phyloP scores from a whole-genome alignment of 2,329 filamentous ascomycete species.

The Paracoccidioides lutzii region DNA sequence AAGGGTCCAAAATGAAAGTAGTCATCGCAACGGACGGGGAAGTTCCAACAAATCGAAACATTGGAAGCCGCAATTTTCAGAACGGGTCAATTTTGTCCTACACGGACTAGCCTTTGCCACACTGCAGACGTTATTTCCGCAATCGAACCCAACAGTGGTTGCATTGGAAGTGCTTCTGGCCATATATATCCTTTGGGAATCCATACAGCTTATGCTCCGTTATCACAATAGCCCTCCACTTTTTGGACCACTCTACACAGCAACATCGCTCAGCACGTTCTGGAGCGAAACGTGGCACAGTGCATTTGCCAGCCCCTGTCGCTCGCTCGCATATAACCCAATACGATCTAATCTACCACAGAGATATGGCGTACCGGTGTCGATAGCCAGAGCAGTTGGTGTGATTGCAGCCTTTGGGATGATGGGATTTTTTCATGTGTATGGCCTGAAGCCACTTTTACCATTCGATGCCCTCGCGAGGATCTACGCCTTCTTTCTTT shows the following conservation, averaged over 20 bases:
- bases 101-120: slow-evolving; percentile 22
- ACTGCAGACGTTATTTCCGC: slow-evolving; percentile 25
- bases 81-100: slow-evolving; percentile 23
- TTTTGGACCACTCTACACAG: slow-evolving; percentile 29
- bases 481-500: slow-evolving; percentile 28
- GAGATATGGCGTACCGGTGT: slow-evolving; percentile 19
- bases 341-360: slow-evolving; percentile 20
- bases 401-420: slow-evolving; percentile 27
- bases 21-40: neutral
- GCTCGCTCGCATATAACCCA: slow-evolving; percentile 27
- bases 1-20: neutral
- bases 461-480: slow-evolving; percentile 18
- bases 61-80: slow-evolving; percentile 22
- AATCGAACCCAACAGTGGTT: slow-evolving; percentile 22
- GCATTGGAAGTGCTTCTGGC: slow-evolving; percentile 28
- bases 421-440: slow-evolving; percentile 31
- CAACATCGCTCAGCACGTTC: slow-evolving; percentile 25
- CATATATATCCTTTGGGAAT: slow-evolving; percentile 32
- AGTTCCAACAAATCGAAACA: neutral
- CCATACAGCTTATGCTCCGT: slow-evolving; percentile 24
- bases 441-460: slow-evolving; percentile 25
- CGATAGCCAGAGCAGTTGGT: slow-evolving; percentile 22
- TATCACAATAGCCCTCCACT: slow-evolving; percentile 28
- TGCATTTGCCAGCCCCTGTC: slow-evolving; percentile 29
- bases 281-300: slow-evolving; percentile 35